These are phyloP conservation scores for Sutorius eximius DNA, from an alignment of 1,284 basidiomycete species.

Conservation along the genomic window DNA sequence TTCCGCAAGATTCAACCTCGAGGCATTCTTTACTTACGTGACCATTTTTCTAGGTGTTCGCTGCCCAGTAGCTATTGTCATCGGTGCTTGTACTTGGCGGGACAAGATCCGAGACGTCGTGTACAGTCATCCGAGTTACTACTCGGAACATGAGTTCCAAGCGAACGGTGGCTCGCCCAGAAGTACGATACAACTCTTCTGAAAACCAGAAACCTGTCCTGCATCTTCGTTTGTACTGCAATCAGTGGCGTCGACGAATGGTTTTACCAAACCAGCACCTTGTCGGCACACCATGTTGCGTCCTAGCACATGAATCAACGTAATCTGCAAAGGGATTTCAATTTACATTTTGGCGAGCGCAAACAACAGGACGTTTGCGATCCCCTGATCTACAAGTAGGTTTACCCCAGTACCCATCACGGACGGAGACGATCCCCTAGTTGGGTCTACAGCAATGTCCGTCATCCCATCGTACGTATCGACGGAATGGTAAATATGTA, in stretches of 20 bases:
- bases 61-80: neutral
- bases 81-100: slow-evolving; percentile 6
- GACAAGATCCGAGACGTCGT: slow-evolving; percentile 19
- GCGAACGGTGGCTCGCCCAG: no score
- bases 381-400: neutral
- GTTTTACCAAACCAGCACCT: neutral
- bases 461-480: neutral
- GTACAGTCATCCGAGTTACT: neutral
- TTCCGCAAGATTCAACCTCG: neutral
- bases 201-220: neutral
- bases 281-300: no score
- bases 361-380: neutral
- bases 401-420: neutral
- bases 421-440: neutral
- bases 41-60: neutral
- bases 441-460: neutral
- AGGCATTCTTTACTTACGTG: slow-evolving; percentile 13
- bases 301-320: neutral
- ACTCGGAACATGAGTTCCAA: neutral
- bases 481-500: neutral
- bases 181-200: neutral
- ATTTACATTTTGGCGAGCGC: neutral
- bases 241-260: neutral
- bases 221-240: no score
- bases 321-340: neutral